Percentiles rank a stretch among this genome's conserved stretches.
These are phyloP conservation scores for Catenaria anguillulae DNA, from an alignment of 371 early-diverging fungal genomes.

Conservation along the genomic window DNA sequence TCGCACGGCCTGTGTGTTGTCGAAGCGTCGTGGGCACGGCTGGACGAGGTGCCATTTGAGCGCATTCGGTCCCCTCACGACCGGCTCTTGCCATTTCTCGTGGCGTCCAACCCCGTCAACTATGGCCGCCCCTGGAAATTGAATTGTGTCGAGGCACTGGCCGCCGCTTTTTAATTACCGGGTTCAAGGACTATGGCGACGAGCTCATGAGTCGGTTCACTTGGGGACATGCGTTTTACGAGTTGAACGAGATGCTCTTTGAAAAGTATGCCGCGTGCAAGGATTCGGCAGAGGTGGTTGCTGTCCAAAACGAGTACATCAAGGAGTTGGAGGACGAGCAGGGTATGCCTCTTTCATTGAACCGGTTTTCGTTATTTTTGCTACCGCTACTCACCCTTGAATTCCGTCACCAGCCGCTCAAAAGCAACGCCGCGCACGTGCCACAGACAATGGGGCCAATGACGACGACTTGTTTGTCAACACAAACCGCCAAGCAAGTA, in stretches of 20 bases:
- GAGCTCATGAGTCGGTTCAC: slow-evolving; percentile 79
- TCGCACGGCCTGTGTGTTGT: slow-evolving; percentile 85
- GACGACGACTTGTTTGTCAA: slow-evolving; percentile 37
- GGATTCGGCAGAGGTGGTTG: slow-evolving; percentile 65
- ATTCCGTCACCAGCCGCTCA: too few relatives aligned
- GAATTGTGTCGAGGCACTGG: slow-evolving; percentile 98
- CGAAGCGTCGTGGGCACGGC: slow-evolving; percentile 97
- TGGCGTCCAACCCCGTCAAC: slow-evolving; percentile 98
- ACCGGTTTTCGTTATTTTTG: background rate
- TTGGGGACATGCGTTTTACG: slow-evolving; percentile 93
- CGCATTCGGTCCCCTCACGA: slow-evolving; percentile 68
- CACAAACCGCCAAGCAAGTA: slow-evolving; percentile 23
- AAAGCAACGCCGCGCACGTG: too few relatives aligned
- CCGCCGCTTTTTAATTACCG: slow-evolving; percentile 88
- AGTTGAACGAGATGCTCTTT: slow-evolving; percentile 64
- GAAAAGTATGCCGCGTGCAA: slow-evolving; percentile 69
- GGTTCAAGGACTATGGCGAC: slow-evolving; percentile 69
- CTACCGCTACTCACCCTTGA: slow-evolving; percentile 9
- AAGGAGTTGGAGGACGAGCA: slow-evolving; percentile 11
- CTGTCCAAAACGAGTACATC: slow-evolving; percentile 61
- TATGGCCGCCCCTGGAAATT: slow-evolving; percentile 97
- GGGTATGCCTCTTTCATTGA: background rate
- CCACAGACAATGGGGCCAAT: slow-evolving; percentile 21
- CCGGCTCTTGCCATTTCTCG: slow-evolving; percentile 88
- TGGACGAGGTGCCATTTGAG: slow-evolving; percentile 90